These are phyloP conservation scores for Delphinella strobiligena DNA, from an alignment of 2,329 filamentous ascomycete genomes.

Conservation along the genomic window DNA sequence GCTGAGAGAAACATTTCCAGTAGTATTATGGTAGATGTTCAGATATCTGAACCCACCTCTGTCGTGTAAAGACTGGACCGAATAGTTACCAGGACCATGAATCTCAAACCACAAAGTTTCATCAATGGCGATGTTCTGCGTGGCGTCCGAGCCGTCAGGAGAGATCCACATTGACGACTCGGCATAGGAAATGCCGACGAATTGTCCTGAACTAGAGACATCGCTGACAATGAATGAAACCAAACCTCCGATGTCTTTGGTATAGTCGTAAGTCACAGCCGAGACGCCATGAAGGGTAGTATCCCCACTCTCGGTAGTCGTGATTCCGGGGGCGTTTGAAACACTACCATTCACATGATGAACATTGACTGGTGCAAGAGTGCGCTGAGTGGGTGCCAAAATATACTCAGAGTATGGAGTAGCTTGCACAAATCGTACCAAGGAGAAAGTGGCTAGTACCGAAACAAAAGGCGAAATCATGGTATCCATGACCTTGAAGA, in stretches of 20 bases:
- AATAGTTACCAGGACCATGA: constrained; percentile 27
- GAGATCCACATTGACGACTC: constrained; percentile 38
- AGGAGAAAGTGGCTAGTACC: too few species aligned
- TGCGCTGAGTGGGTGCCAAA: constrained; percentile 2
- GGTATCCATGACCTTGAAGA: too few species aligned
- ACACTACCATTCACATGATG: constrained; percentile 3
- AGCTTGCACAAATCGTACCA: not conserved
- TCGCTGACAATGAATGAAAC: constrained; percentile 23
- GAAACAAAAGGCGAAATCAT: too few species aligned
- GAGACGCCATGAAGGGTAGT: constrained; percentile 1
- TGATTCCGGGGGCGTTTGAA: not conserved
- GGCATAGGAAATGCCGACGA: constrained; percentile 30
- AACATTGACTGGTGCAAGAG: not conserved
- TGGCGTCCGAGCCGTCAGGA: constrained; percentile 32
- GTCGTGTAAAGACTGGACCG: constrained; percentile 27
- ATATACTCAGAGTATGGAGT: constrained; percentile 5
- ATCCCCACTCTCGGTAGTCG: not conserved
- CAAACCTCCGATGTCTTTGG: constrained; percentile 27
- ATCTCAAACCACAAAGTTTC: constrained; percentile 36
- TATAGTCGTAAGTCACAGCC: constrained; percentile 5
- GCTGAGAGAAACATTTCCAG: constrained; percentile 25
- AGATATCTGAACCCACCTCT: constrained; percentile 36
- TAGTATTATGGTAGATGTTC: constrained; percentile 31
- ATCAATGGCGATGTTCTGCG: constrained; percentile 33
- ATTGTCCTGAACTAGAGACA: constrained; percentile 22